Evolutionary conservation across 2,329 filamentous ascomycete genomes (phyloP).

Genomic region (Cladophialophora carrionii): DNA sequence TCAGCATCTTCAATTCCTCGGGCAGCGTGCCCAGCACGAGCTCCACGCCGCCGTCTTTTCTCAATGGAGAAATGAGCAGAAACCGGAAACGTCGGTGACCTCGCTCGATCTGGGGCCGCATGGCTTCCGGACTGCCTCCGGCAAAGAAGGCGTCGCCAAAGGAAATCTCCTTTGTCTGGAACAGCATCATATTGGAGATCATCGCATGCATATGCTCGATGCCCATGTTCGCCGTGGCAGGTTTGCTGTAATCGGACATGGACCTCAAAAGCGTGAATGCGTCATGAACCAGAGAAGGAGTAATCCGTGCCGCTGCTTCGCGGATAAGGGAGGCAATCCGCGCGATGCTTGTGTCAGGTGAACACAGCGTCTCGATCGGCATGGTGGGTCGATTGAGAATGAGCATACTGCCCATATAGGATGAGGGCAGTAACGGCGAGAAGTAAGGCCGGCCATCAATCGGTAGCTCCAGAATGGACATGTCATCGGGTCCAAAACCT

Average conservation of each 20-base stretch:
- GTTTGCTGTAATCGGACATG: slow-evolving; percentile 8
- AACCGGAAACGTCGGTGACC: slow-evolving; percentile 39
- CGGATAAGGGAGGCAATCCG: neutral
- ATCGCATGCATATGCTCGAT: slow-evolving; percentile 17
- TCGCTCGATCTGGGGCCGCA: slow-evolving; percentile 41
- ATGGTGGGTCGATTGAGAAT: slow-evolving; percentile 7
- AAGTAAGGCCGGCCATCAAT: slow-evolving; percentile 14
- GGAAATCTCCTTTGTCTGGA: slow-evolving; percentile 2
- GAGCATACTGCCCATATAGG: slow-evolving; percentile 16
- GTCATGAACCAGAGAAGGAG: neutral
- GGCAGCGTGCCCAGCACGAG: slow-evolving; percentile 35
- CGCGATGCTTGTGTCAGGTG: slow-evolving; percentile 3
- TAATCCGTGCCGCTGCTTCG: neutral
- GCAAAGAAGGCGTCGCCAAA: slow-evolving; percentile 33
- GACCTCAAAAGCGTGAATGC: slow-evolving; percentile 13
- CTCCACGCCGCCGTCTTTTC: slow-evolving; percentile 37
- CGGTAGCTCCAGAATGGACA: slow-evolving; percentile 20
- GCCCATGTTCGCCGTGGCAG: slow-evolving; percentile 18
- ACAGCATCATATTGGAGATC: slow-evolving; percentile 20
- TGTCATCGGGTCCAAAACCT: slow-evolving; percentile 14
- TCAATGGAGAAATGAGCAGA: slow-evolving; percentile 40
- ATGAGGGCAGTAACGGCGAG: slow-evolving; percentile 9
- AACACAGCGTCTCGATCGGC: slow-evolving; percentile 8
- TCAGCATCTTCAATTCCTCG: slow-evolving; percentile 33
- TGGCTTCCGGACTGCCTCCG: slow-evolving; percentile 37